Conservation (phyloP, 2,329 filamentous ascomycete species). For the Trichoderma pleuroti region DNA sequence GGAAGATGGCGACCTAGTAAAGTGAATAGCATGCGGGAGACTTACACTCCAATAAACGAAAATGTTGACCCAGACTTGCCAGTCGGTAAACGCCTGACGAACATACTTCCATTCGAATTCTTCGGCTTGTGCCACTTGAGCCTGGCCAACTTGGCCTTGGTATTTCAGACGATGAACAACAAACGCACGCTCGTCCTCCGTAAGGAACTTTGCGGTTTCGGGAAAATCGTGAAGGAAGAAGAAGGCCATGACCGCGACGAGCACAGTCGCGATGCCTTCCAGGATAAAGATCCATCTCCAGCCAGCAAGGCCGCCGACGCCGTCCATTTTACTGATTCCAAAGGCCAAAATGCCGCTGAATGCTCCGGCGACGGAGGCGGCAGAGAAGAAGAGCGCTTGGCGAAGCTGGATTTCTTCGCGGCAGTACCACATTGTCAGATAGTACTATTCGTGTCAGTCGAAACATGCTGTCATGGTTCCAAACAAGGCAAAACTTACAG, state of each 20-base stretch:
- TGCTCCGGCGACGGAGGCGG: constrained; percentile 73
- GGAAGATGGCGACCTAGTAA: not conserved
- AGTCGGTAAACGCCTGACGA: constrained; percentile 69
- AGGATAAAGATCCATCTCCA: constrained; percentile 68
- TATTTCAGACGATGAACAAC: constrained; percentile 67
- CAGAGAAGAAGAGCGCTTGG: constrained; percentile 75
- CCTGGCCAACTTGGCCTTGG: constrained; percentile 46
- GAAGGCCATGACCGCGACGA: constrained; percentile 64
- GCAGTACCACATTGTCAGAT: constrained; percentile 57
- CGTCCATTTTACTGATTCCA: constrained; percentile 67
- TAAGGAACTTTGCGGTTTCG: constrained; percentile 71
- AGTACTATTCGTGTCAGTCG: constrained; percentile 36
- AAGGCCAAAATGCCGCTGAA: constrained; percentile 71
- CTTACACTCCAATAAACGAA: constrained; percentile 63
- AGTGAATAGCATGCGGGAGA: constrained; percentile 22
- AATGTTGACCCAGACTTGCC: constrained; percentile 67
- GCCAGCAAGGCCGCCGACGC: constrained; percentile 54
- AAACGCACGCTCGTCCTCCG: constrained; percentile 64
- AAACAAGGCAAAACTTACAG: constrained; percentile 30
- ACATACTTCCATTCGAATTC: constrained; percentile 74
- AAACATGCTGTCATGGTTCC: not conserved
- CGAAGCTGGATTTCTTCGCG: constrained; percentile 54
- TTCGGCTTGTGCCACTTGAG: constrained; percentile 60
- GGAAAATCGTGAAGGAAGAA: constrained; percentile 79
- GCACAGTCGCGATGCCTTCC: constrained; percentile 65